phyloP scores from a whole-genome alignment of 2,329 filamentous ascomycete genomes.

The Aspergillus tamarii region DNA sequence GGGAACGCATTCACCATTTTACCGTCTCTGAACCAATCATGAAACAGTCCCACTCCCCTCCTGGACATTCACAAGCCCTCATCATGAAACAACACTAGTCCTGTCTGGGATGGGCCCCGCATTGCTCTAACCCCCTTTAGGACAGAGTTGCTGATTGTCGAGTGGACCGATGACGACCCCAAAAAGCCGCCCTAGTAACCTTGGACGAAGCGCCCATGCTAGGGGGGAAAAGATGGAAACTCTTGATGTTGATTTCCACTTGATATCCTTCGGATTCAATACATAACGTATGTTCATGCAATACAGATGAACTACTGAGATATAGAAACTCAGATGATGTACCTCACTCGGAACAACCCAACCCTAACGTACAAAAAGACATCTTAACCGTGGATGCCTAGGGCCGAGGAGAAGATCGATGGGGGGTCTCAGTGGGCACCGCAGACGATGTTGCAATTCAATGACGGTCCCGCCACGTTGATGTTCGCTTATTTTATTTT shows the following conservation, averaged over 20 bases:
- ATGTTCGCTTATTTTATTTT: neutral
- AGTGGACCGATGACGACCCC: slow-evolving; percentile 17
- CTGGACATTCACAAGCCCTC: slow-evolving; percentile 13
- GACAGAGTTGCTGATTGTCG: slow-evolving; percentile 13
- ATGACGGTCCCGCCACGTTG: neutral
- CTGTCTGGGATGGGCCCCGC: slow-evolving; percentile 14
- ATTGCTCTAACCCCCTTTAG: slow-evolving; percentile 7
- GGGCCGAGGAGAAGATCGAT: slow-evolving; percentile 1
- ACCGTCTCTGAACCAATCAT: slow-evolving; percentile 8
- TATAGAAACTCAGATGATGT: neutral
- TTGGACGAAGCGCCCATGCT: slow-evolving; percentile 11
- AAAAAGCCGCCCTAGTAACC: slow-evolving; percentile 9
- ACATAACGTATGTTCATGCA: neutral
- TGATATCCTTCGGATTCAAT: neutral
- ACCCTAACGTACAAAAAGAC: neutral
- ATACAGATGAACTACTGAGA: neutral
- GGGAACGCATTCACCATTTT: neutral
- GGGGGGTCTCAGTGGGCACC: neutral
- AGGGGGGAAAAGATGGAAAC: neutral
- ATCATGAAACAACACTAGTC: slow-evolving; percentile 25
- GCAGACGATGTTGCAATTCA: neutral
- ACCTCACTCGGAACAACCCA: neutral
- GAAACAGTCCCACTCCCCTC: slow-evolving; percentile 7
- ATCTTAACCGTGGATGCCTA: neutral
- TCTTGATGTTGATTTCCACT: neutral